Base-by-base conservation (phyloP, 306 rosid species). In the Rosa chinensis region DNA sequence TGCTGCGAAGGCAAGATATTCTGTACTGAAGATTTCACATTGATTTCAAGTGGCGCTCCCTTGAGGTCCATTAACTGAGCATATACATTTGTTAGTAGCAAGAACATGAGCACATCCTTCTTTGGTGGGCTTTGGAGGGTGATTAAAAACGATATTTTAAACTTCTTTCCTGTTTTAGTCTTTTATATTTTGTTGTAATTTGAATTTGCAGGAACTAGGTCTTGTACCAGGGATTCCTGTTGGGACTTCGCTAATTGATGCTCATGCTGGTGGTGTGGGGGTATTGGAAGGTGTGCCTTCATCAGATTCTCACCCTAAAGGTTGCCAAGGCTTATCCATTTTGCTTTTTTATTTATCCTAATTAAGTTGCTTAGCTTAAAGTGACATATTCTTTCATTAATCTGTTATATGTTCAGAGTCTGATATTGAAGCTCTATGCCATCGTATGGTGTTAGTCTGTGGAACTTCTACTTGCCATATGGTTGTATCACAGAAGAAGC, bases 191-290 rank as follows among this genome's bases (percentile, higher is more conserved):
- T 7, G 50, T 10, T 43, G 20, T 67, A 73, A 44, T 84, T 83
- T 85, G 66, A 80, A 84, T 73, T 86, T 86, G 71, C 96, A 95
- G 98, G 99, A 95, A 85, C 79, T 95, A 75, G 97, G 92, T 77
- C 90, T 95, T 77, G 80, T 90, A 76, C 83, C 93, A 49, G 99
- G 99, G 64, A 93, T 91, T 81, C 98, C 98, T 75, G 99, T 95
- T 79, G 99, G 96, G 80, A 90, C 97, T 72, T 93, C 99, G 39
- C 80, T 95, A 64, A 93, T 95, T 78, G 99, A 95, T 86, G 99
- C 98, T 88, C 98, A 95, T 87, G 98, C 98, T n/a, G 98, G 99
- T 84, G 99, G 97, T 21, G 98, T 93, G 82, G 99, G 98, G 79
- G 96, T 90, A 72, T 89, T 93, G 88, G 99, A 91, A 93, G 89